Conservation (phyloP, 73 alveolate genomes). For the Paramecium sonneborni region DNA sequence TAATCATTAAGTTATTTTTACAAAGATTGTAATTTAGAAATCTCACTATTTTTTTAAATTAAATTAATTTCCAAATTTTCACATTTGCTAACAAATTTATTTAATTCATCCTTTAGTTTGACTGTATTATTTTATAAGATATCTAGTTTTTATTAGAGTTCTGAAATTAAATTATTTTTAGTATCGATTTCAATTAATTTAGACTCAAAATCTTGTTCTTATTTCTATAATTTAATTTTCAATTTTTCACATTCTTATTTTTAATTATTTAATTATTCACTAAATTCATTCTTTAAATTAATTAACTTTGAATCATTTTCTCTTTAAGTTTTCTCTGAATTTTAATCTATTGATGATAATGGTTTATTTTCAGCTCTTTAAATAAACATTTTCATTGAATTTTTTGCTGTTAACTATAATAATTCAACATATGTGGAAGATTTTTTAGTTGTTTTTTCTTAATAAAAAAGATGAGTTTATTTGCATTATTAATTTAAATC, state of each 20-base stretch:
- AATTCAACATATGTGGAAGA: background rate
- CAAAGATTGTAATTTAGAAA: background rate
- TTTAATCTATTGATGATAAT: background rate
- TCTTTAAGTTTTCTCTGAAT: background rate
- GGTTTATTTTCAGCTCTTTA: constrained; percentile 21
- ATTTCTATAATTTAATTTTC: background rate
- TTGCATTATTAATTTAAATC: constrained; percentile 17
- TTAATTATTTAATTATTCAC: background rate
- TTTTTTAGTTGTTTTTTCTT: background rate
- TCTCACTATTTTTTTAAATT: constrained; percentile 22
- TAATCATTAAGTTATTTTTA: background rate
- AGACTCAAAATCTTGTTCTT: background rate
- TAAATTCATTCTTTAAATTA: background rate
- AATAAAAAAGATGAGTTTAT: constrained; percentile 31
- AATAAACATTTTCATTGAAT: constrained; percentile 44
- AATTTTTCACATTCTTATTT: background rate
- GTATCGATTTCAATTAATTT: constrained; percentile 11
- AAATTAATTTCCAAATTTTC: constrained; percentile 38
- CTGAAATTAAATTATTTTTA: background rate
- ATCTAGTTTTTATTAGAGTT: background rate
- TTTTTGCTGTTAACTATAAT: constrained; percentile 22
- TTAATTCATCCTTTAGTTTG: constrained; percentile 17
- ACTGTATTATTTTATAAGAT: background rate
- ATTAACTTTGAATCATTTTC: background rate
- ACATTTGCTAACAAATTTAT: constrained; percentile 10